phyloP scores from a whole-genome alignment of 805 yeast genomes.

The Ogataea polymorpha region DNA sequence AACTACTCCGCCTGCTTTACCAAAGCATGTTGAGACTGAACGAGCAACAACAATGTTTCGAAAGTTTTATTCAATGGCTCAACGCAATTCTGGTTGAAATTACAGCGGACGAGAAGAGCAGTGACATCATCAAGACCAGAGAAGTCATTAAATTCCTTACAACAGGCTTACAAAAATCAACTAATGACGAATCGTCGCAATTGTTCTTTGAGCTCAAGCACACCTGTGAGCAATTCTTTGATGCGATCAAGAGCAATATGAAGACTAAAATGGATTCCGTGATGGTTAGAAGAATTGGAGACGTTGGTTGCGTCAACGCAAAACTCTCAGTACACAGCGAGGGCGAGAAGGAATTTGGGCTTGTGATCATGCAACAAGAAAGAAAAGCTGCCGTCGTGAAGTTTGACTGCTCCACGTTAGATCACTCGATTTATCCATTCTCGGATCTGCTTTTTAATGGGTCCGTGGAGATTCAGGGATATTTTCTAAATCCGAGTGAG shows the following conservation, averaged over 20 bases:
- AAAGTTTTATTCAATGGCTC: conserved; percentile 45
- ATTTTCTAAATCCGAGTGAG: conserved; percentile 3
- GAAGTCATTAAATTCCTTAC: conserved; percentile 34
- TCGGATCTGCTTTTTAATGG: background rate
- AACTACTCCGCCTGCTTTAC: conserved; percentile 35
- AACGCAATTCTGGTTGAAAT: conserved; percentile 36
- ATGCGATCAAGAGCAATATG: conserved; percentile 22
- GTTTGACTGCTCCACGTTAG: conserved; percentile 9
- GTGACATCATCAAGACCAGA: conserved; percentile 21
- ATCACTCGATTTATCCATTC: conserved; percentile 3
- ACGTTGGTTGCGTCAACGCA: conserved; percentile 13
- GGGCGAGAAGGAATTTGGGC: conserved; percentile 5
- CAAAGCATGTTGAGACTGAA: conserved; percentile 41
- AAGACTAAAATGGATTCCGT: conserved; percentile 15
- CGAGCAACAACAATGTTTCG: conserved; percentile 44
- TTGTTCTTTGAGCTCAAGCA: conserved; percentile 14
- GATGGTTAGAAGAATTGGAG: conserved; percentile 12
- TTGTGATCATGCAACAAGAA: conserved; percentile 11
- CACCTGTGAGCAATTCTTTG: conserved; percentile 14
- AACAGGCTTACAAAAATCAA: conserved; percentile 15
- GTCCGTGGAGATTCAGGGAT: conserved; percentile 11
- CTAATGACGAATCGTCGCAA: conserved; percentile 3
- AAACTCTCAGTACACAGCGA: conserved; percentile 3
- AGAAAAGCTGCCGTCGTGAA: conserved; percentile 12
- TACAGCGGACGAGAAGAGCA: conserved; percentile 36